Base-by-base conservation (phyloP, 495 filamentous ascomycete species). In the Aspergillus steynii region DNA sequence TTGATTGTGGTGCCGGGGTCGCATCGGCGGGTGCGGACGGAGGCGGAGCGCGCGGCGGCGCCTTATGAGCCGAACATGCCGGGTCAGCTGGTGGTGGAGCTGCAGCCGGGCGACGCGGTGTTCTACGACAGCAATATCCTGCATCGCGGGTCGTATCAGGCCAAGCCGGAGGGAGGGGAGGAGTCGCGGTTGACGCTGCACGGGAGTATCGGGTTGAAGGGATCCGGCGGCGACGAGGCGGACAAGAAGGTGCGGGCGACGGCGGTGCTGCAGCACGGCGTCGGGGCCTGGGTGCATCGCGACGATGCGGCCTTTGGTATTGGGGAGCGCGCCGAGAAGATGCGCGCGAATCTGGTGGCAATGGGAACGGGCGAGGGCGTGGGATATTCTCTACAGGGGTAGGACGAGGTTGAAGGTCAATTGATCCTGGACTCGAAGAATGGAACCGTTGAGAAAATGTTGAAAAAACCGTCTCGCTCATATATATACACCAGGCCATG, bases 81-180 rank as follows among this genome's bases (percentile, higher is more conserved):
- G 12, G 85, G 79, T 3, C 83, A 89, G 75, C 61, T 86, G 29
- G 72, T 82, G 20, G 91, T 94, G 31, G 59, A 73, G 69, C 68
- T 93, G 63, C 72, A 84, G 65, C 77, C 90, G 0, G 91, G 91
- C 0, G 91, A 94, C 71, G 80, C 88, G 7, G 88, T 90, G 42
- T 96, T 96, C 67, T 94, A 96, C 69, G 85, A 96, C 73, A 93
- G 91, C 62, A 93, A 96, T 74, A 94, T 96, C 55, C 61, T 94
- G 69, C 91, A 96, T 59, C 80, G 91, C 1, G 91, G 90, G 0
- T 83, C 88, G n/a, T 96, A 96, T 67, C 67, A 73, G 65, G 68
- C 60, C 4, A 80, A 77, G 56, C 57, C 52, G 12, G 77, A 73
- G 50, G 74, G 78, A 4, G 74, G 68, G 0, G 65, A 59, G n/a